Evolutionary conservation across 2,329 filamentous ascomycete species (phyloP), one percentile per base, ranked within the genome.

Genomic region (Didymella sp.): DNA sequence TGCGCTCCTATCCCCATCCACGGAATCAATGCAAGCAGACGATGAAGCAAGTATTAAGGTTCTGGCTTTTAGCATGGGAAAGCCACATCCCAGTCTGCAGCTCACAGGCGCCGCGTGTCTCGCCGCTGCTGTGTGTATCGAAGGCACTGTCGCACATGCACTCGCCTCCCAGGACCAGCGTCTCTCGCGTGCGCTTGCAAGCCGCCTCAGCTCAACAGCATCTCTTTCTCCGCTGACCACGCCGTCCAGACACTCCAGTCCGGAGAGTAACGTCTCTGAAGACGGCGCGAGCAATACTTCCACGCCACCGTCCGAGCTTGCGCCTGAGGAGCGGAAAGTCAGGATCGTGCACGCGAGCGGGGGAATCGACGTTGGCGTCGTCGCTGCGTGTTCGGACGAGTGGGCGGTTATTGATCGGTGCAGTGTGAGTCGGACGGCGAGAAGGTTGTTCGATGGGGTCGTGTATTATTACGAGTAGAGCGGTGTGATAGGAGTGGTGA

Each of bases 1-100:
- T 27, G 82, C 81, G 9, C 73, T 87, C 15, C 77, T 86, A 2
- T 80, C 80, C 0, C 53, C 60, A 22, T 25, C 35, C n/a, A 7
- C 48, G 46, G 33, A 47, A 6, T 17, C 17, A n/a, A 13, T 6
- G 11, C 31, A 19, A 24, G 12, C 30, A 37, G 6, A 28, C 12
- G 22, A 40, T 24, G 47, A 51, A 51, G 40, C 53, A 25, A 61
- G 66, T 12, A 47, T 73, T 12, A 55, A 63, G 30, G 66, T 69
- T 7, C 55, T 61, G 9, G 68, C 70, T 6, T 73, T 71, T 42
- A 70, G 66, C 31, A 74, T 74, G 72, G 70, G 70, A 8, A 71
- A 70, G 33, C 64, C 69, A 27, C 72, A 73, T 40, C 70, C 71
- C 24, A 71, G 68, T 41, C 50, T 74, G 43, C 72, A 74, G 45